A percentile compares a stretch with the other conserved stretches of the same genome.
Evolutionary conservation across 2,329 filamentous ascomycete genomes (phyloP).

Genomic region (Calonectria multiphialidica): DNA sequence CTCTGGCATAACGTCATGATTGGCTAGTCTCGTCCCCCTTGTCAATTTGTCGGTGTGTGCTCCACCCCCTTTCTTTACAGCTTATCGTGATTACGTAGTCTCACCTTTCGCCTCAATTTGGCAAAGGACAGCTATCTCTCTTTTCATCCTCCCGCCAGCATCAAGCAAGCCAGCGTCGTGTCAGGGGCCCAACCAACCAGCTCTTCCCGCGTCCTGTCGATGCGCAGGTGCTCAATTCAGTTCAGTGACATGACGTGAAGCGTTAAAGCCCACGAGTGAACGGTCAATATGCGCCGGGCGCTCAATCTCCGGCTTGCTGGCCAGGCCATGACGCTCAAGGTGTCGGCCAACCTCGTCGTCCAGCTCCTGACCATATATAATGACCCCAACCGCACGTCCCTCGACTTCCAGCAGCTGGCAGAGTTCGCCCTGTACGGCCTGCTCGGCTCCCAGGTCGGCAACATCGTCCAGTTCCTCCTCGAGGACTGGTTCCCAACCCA

Average conservation of each 20-base stretch:
- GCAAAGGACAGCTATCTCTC: conserved; percentile 23
- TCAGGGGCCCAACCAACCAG: conserved; percentile 1
- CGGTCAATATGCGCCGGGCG: conserved; percentile 40
- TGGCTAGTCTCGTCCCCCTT: not conserved
- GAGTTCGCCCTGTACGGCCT: conserved; percentile 52
- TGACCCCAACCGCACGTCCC: conserved; percentile 30
- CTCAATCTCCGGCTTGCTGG: conserved; percentile 44
- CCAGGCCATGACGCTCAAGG: conserved; percentile 46
- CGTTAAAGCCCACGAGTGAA: not conserved
- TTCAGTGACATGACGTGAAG: conserved; percentile 20
- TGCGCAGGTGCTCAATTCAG: not conserved
- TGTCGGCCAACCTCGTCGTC: conserved; percentile 48
- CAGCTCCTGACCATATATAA: conserved; percentile 39
- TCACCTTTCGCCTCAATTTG: conserved; percentile 18
- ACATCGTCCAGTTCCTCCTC: conserved; percentile 50
- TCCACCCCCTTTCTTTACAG: conserved; percentile 12
- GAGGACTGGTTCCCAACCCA: conserved; percentile 51
- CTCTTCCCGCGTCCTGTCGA: not conserved
- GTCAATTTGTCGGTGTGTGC: conserved; percentile 2
- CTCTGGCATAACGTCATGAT: not conserved
- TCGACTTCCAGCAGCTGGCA: conserved; percentile 50
- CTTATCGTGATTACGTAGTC: conserved; percentile 17
- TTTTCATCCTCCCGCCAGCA: not conserved
- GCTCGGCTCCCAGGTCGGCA: conserved; percentile 51
- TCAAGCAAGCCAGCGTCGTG: not conserved